These are phyloP conservation scores for Ophiosphaerella herpotricha DNA, from an alignment of 2,329 filamentous ascomycete genomes.

Conservation along the genomic window DNA sequence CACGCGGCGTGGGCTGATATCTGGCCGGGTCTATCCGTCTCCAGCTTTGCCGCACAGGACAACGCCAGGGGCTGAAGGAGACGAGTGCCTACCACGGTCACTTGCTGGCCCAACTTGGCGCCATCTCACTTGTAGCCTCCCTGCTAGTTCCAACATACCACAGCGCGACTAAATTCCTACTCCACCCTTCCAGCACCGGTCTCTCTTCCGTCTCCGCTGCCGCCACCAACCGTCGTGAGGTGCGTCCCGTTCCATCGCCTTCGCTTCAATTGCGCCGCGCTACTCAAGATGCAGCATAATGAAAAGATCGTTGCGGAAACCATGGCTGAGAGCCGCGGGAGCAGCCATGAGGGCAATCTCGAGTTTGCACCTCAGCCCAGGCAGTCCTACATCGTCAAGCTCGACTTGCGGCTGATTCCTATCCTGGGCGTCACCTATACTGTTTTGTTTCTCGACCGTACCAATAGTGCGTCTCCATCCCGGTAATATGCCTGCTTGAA, in stretches of 20 bases:
- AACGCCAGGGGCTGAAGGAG: too few relatives aligned
- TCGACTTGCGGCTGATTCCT: conserved; percentile 65
- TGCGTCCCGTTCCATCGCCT: conserved; percentile 1
- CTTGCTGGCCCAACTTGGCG: too few relatives aligned
- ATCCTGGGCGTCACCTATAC: conserved; percentile 73
- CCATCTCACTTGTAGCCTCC: too few relatives aligned
- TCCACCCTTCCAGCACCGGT: conserved; percentile 1
- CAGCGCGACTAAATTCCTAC: background rate
- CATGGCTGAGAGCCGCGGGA: conserved; percentile 14
- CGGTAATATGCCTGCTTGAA: background rate
- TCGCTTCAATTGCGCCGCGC: background rate
- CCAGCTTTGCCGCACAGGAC: too few relatives aligned
- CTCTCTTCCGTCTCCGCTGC: background rate
- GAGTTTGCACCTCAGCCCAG: conserved; percentile 2
- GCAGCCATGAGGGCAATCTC: conserved; percentile 14
- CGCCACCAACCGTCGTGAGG: conserved; percentile 1
- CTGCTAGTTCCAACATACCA: background rate
- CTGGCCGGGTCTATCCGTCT: too few relatives aligned
- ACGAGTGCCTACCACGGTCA: too few relatives aligned
- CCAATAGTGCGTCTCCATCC: conserved; percentile 56
- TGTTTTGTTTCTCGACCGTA: conserved; percentile 69
- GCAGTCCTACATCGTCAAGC: conserved; percentile 60
- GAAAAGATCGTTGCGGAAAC: conserved; percentile 23
- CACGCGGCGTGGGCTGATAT: too few relatives aligned
- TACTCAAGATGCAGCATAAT: conserved; percentile 7